Evolutionary conservation across 2,329 filamentous ascomycete species (phyloP), one percentile per base, ranked within the genome.

Genomic region (Teratosphaeria gauchensis): DNA sequence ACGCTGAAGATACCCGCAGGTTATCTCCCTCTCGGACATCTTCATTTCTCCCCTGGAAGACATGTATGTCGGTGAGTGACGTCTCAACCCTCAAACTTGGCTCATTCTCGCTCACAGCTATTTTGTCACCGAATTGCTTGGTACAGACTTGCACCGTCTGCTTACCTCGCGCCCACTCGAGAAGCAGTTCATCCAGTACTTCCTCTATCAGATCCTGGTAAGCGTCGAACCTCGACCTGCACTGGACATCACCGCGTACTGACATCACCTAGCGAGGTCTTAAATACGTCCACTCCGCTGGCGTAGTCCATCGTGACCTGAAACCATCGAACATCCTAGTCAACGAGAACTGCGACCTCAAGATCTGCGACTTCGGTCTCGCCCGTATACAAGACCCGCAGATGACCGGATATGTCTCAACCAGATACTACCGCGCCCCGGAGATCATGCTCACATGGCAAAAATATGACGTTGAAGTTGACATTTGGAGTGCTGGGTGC

Each of bases 361-460:
- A 99, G 80, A 99, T 99, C 75, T 99, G 94, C 82, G 94, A 99
- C 74, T 99, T 99, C 70, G 94, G 94, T 65, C 82, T 99, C 61
- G 94, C 94, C 57, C 90, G 94, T 75, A 96, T 99, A 69, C 94
- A 99, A 75, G 94, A 99, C 72, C 94, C 94, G 38, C 94, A 99
- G 77, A 99, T 99, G 94, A 99, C 94, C 51, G 94, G 94, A 67
- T 99, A 99, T 73, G 94, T 99, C 61, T 97, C 94, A 54, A 99
- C 94, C 62, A 83, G 94, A 81, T 99, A 99, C 82, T 99, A 99
- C 82, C 87, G 94, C 71, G 94, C 94, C 8, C 94, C 94, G 19
- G 94, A 99, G 77, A 99, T 99, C 73, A 99, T 99, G 94, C 90
- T 99, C 73, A 97, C 94, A 64, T 99, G 94, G 94, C 94, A 99